phyloP scores from a whole-genome alignment of 768 basidiomycete species.

The Leccinum boreale region DNA sequence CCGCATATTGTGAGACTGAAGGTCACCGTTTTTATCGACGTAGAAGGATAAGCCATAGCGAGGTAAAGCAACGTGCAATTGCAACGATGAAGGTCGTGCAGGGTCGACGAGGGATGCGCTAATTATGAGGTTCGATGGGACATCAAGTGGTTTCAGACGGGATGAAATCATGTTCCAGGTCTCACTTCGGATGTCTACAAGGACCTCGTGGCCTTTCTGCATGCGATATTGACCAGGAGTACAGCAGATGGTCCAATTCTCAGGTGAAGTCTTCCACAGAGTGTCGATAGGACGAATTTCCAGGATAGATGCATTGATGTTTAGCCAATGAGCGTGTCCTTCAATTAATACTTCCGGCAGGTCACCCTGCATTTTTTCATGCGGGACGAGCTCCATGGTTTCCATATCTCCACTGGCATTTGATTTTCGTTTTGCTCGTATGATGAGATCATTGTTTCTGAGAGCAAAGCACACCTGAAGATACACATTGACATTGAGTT shows the following conservation, averaged over 20 bases:
- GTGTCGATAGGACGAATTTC: slow-evolving; percentile 23
- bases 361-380: slow-evolving; percentile 11
- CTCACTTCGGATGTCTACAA: slow-evolving; percentile 24
- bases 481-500: neutral
- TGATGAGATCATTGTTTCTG: neutral
- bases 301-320: slow-evolving; percentile 13
- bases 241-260: slow-evolving; percentile 22
- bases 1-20: neutral
- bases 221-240: slow-evolving; percentile 1
- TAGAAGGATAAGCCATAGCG: slow-evolving; percentile 4
- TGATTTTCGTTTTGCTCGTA: slow-evolving; percentile 9
- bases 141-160: slow-evolving; percentile 12
- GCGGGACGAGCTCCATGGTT: slow-evolving; percentile 20
- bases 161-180: slow-evolving; percentile 21
- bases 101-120: neutral
- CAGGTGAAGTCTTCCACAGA: slow-evolving; percentile 14
- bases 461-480: slow-evolving; percentile 24
- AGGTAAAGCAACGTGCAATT: slow-evolving; percentile 33
- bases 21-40: neutral
- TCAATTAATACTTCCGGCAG: slow-evolving; percentile 17
- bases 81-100: neutral
- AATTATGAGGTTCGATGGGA: slow-evolving; percentile 15
- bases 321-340: slow-evolving; percentile 27
- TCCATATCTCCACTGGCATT: neutral
- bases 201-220: neutral